Base-by-base conservation (phyloP, 805 yeast species). In the Wickerhamiella dianesei region DNA sequence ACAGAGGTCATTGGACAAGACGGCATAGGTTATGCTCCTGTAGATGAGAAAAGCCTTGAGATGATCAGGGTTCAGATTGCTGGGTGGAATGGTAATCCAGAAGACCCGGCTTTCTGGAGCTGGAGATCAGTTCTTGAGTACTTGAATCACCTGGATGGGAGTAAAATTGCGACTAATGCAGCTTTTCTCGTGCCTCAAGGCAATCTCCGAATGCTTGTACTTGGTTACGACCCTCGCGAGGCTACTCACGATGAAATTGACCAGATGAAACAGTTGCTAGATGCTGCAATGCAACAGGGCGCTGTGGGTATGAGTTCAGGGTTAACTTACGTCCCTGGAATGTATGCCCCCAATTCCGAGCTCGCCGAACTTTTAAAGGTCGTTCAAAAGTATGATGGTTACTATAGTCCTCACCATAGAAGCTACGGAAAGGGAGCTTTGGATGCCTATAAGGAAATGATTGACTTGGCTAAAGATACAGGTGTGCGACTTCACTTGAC, bases 1-100 rank as follows among this genome's bases (percentile, higher is more conserved):
- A 48, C 51, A n/a, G 53, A 50, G 22, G 53, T 50, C 6, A 35
- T 50, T n/a, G 53, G 53, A 35, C 53, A 50, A 32, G 53, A 50
- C 39, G 53, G 53, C 2, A 50, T 50, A 29, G 49, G 49, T 14
- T 50, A 50, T 21, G 50, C 53, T 13, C 53, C 53, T 13, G 53
- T 50, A 4, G 48, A 48, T 19, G 48, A 45, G 17, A 21, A 16
- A 8, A 41, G 51, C 35, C 40, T 50, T 12, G 45, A 46, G 12
- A 44, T 36, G 22, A 48, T 50, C 29, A 44, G 53, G 16, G 37
- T 40, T 21, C 53, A 50, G 43, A 50, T 50, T 37, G 48, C 44
- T 2, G 53, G 53, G 19, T 50, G 53, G 53, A 50, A 50, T 22
- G 53, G 53, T 8, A 48, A 50, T 36, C 51, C 53, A 13, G 37